A percentile compares a stretch with the other conserved stretches of the same genome.
These are phyloP conservation scores for Lumnitzera littorea DNA, from an alignment of 345 rosid genomes.

Conservation along the genomic window DNA sequence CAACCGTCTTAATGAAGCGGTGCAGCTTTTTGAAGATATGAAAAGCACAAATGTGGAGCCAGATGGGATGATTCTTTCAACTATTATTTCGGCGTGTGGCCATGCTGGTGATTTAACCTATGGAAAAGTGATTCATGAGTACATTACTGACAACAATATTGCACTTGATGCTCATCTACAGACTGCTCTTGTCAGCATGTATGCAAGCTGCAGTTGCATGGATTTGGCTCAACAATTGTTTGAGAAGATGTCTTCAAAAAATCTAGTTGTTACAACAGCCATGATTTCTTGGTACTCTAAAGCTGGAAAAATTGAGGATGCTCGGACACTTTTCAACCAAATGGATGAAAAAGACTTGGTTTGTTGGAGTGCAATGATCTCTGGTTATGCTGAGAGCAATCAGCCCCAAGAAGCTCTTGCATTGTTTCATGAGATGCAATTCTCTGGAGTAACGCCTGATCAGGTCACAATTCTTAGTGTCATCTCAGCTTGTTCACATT, in stretches of 20 bases:
- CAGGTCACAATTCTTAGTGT: slow-evolving; percentile 43
- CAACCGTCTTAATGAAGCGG: slow-evolving; percentile 38
- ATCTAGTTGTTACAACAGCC: slow-evolving; percentile 49
- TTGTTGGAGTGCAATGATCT: slow-evolving; percentile 72
- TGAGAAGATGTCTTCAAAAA: slow-evolving; percentile 37
- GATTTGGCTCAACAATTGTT: slow-evolving; percentile 32
- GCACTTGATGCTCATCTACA: slow-evolving; percentile 32
- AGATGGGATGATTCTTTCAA: slow-evolving; percentile 49
- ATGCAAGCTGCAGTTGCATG: slow-evolving; percentile 32
- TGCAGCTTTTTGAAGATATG: slow-evolving; percentile 68
- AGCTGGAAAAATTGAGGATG: slow-evolving; percentile 44
- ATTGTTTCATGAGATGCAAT: slow-evolving; percentile 37
- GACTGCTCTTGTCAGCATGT: slow-evolving; percentile 41
- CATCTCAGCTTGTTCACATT: slow-evolving; percentile 45
- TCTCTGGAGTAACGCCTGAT: slow-evolving; percentile 31
- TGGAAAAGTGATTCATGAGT: slow-evolving; percentile 40
- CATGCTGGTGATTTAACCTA: slow-evolving; percentile 30
- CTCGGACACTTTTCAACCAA: slow-evolving; percentile 41
- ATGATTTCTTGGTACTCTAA: slow-evolving; percentile 55
- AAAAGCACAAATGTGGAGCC: slow-evolving; percentile 31
- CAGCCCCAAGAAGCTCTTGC: slow-evolving; percentile 32
- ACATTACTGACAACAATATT: slow-evolving; percentile 29
- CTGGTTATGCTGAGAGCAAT: slow-evolving; percentile 64
- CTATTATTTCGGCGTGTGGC: slow-evolving; percentile 42
- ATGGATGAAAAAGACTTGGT: slow-evolving; percentile 42